phyloP scores from a whole-genome alignment of 257 asterid species.

The Petrea volubilis region DNA sequence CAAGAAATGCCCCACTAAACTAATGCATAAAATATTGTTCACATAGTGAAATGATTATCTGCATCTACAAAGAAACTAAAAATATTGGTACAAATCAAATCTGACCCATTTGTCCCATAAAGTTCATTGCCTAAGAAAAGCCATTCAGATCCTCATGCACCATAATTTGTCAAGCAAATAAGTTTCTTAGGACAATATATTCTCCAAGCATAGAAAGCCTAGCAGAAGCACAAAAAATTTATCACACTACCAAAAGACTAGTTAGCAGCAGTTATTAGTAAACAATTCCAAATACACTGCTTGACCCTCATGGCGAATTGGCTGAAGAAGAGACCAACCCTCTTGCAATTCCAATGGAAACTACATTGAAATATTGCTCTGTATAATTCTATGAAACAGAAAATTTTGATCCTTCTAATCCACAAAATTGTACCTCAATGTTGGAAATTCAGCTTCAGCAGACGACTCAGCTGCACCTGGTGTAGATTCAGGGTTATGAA shows the following conservation, averaged over 20 bases:
- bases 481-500: conserved; percentile 50
- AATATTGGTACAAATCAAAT: not conserved
- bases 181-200: not conserved
- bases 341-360: not conserved
- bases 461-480: conserved; percentile 63
- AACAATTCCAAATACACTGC: not conserved
- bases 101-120: not conserved
- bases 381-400: not conserved
- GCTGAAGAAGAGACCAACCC: not conserved
- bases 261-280: not conserved
- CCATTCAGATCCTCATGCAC: not conserved
- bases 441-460: conserved; percentile 79
- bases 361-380: not conserved
- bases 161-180: not conserved
- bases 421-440: conserved; percentile 50
- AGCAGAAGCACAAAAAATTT: not conserved
- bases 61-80: not conserved
- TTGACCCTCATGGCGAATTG: not conserved
- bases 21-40: not conserved
- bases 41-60: not conserved
- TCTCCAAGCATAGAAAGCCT: not conserved
- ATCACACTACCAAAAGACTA: not conserved
- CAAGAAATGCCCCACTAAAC: not conserved
- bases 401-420: not conserved
- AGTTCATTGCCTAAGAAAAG: not conserved